Percentiles rank a stretch among this genome's conserved stretches.
phyloP scores from a whole-genome alignment of 768 basidiomycete genomes.

The Candolleomyces eurysporus region DNA sequence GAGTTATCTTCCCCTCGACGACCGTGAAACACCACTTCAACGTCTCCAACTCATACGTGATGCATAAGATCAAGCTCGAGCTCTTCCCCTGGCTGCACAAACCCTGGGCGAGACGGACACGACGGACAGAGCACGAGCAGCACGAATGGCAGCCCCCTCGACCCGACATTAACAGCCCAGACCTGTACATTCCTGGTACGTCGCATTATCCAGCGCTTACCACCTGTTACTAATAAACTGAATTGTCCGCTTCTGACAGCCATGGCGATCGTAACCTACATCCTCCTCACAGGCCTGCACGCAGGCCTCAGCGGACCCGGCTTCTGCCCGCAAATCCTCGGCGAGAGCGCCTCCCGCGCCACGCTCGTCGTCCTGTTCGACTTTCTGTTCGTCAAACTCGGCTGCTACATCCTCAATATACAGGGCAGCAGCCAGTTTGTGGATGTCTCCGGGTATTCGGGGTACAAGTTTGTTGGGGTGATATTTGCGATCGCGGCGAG shows the following conservation, averaged over 20 bases:
- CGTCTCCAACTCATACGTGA: constrained; percentile 94
- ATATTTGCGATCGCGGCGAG: constrained; percentile 77
- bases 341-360: constrained; percentile 81
- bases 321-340: constrained; percentile 86
- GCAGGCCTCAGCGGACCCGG: constrained; percentile 71
- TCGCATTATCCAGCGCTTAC: neutral
- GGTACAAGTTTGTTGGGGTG: constrained; percentile 97
- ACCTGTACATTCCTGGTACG: constrained; percentile 91
- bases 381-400: constrained; percentile 84
- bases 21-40: constrained; percentile 91
- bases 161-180: constrained; percentile 94
- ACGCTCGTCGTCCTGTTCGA: constrained; percentile 84
- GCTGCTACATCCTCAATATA: constrained; percentile 92
- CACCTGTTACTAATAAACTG: neutral
- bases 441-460: constrained; percentile 88
- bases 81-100: constrained; percentile 96
- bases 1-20: constrained; percentile 70
- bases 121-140: constrained; percentile 60
- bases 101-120: constrained; percentile 76
- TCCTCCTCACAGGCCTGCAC: constrained; percentile 85
- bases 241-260: constrained; percentile 40
- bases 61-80: constrained; percentile 80
- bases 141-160: constrained; percentile 86
- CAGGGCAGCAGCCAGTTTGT: constrained; percentile 66
- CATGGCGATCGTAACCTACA: constrained; percentile 96